Percentiles rank a stretch among this genome's conserved stretches.
These are phyloP conservation scores for Penicillium sclerotigenum DNA, from an alignment of 2,329 filamentous ascomycete species.

Conservation along the genomic window DNA sequence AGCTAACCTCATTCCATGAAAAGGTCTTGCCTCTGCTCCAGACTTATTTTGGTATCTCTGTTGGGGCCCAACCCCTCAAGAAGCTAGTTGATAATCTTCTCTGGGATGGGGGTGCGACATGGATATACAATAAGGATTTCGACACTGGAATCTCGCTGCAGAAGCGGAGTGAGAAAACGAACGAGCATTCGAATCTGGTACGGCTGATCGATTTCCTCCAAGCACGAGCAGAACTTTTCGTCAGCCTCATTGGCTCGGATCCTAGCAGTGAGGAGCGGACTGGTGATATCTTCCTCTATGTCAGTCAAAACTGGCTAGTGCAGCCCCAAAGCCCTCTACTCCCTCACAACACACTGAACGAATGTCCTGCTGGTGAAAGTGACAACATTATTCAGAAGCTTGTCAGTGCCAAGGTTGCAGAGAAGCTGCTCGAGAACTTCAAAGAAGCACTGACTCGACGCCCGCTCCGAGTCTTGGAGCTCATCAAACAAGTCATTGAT, in stretches of 20 bases:
- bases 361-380: constrained; percentile 22
- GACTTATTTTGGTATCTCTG: constrained; percentile 43
- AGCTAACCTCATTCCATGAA: constrained; percentile 26
- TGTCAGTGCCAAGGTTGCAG: constrained; percentile 41
- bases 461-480: constrained; percentile 40
- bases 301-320: constrained; percentile 43
- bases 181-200: constrained; percentile 29
- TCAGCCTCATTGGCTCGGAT: constrained; percentile 37
- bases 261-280: constrained; percentile 41
- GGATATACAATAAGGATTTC: constrained; percentile 33
- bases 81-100: constrained; percentile 42
- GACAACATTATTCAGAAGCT: constrained; percentile 36
- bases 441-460: constrained; percentile 43
- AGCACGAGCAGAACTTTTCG: constrained; percentile 37
- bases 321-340: constrained; percentile 16
- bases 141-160: constrained; percentile 27
- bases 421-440: constrained; percentile 42
- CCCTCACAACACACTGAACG: constrained; percentile 12
- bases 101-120: constrained; percentile 39
- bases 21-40: constrained; percentile 34
- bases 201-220: constrained; percentile 36
- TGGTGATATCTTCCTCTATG: constrained; percentile 43
- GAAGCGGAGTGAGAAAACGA: constrained; percentile 19
- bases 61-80: constrained; percentile 34
- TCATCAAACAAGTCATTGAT: constrained; percentile 42